Conservation (phyloP, 768 basidiomycete genomes). For the Chalciporus pseudorubinellus region DNA sequence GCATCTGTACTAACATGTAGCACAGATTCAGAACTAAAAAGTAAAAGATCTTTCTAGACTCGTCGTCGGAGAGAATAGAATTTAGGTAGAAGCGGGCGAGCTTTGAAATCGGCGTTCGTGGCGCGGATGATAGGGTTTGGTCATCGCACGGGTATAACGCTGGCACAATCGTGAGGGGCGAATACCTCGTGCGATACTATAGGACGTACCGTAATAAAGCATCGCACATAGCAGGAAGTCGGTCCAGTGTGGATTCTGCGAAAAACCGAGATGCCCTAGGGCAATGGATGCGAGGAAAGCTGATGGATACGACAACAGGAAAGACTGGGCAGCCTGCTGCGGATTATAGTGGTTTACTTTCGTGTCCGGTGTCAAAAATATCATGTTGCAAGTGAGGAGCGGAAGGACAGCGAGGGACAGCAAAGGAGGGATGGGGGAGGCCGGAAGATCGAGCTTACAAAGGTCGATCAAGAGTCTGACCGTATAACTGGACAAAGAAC, state of each 20-base stretch:
- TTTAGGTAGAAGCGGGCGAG: constrained; percentile 74
- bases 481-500: constrained; percentile 19
- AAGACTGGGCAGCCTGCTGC: constrained; percentile 53
- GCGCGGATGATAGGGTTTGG: constrained; percentile 40
- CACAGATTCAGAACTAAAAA: constrained; percentile 92
- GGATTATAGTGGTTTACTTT: constrained; percentile 45
- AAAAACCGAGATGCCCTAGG: constrained; percentile 62
- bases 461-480: constrained; percentile 7
- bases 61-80: constrained; percentile 85
- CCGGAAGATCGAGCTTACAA: constrained; percentile 47
- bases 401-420: constrained; percentile 58
- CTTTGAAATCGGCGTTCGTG: constrained; percentile 53
- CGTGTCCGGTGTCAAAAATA: constrained; percentile 59
- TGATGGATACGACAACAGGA: constrained; percentile 56
- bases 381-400: constrained; percentile 55
- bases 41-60: constrained; percentile 95
- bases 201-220: constrained; percentile 60
- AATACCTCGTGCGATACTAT: background rate
- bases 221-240: constrained; percentile 58
- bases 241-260: constrained; percentile 54
- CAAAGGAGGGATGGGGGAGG: constrained; percentile 54
- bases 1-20: constrained; percentile 97
- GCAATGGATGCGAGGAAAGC: constrained; percentile 47
- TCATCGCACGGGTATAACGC: constrained; percentile 52
- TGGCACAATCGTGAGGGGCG: constrained; percentile 23